phyloP scores from a whole-genome alignment of 306 rosid genomes.

The Quercus agrifolia region DNA sequence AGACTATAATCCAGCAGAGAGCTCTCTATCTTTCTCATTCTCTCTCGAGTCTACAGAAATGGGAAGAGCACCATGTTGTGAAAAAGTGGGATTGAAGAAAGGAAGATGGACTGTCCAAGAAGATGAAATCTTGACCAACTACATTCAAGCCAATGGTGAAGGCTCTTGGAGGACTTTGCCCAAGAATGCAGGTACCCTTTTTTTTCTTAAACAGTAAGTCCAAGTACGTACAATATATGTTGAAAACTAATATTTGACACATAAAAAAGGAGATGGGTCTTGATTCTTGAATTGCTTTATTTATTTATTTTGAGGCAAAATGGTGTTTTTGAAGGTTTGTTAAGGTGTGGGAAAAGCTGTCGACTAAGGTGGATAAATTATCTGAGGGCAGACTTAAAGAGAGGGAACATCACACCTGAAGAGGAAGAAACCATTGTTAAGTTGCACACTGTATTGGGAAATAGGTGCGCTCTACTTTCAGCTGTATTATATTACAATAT shows the following conservation, averaged over 20 bases:
- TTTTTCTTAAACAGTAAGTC: no score
- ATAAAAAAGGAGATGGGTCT: not conserved
- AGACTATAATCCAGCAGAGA: not conserved
- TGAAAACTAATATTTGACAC: not conserved
- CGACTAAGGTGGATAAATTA: constrained; percentile 92
- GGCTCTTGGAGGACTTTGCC: constrained; percentile 87
- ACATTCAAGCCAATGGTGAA: constrained; percentile 65
- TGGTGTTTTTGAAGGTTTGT: constrained; percentile 44
- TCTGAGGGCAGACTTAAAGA: constrained; percentile 77
- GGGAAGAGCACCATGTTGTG: constrained; percentile 89
- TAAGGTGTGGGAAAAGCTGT: constrained; percentile 82
- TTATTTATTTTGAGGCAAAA: not conserved
- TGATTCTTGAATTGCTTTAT: not conserved
- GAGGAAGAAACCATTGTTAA: constrained; percentile 87
- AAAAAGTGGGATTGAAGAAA: constrained; percentile 73
- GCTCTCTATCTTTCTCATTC: not conserved
- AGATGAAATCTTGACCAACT: constrained; percentile 58
- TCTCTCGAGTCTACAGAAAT: constrained; percentile 13
- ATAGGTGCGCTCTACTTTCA: constrained; percentile 41
- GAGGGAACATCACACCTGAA: constrained; percentile 77
- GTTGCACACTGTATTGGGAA: constrained; percentile 66
- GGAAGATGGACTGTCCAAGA: constrained; percentile 94
- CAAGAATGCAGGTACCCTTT: constrained; percentile 61
- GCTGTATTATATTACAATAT: not conserved
- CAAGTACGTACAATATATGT: not conserved